Evolutionary conservation across 73 alveolate genomes (phyloP).

Genomic region (Blepharisma japonicum): DNA sequence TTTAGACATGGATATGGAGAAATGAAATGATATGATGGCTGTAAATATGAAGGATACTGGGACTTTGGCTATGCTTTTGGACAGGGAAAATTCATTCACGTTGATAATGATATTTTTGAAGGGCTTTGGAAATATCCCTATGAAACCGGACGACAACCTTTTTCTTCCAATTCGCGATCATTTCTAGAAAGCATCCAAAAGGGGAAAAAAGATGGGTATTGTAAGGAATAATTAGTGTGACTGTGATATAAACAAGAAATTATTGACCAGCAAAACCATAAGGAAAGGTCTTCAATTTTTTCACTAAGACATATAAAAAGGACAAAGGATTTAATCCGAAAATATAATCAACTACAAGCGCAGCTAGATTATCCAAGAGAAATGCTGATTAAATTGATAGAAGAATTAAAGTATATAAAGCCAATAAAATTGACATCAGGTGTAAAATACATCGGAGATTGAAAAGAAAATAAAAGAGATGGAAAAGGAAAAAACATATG

Average conservation of each 20-base stretch:
- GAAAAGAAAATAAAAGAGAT: constrained; percentile 40
- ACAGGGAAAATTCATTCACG: not conserved
- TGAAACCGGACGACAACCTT: not conserved
- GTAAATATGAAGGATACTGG: constrained; percentile 71
- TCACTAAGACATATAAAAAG: not conserved
- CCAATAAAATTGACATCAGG: constrained; percentile 41
- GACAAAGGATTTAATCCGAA: not conserved
- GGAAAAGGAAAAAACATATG: constrained; percentile 55
- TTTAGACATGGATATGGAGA: constrained; percentile 67
- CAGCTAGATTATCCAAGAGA: not conserved
- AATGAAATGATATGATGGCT: constrained; percentile 70
- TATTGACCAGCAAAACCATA: not conserved
- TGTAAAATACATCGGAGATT: constrained; percentile 51
- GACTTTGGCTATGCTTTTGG: constrained; percentile 27
- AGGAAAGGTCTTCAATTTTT: not conserved
- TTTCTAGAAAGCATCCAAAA: not conserved
- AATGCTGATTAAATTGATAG: not conserved
- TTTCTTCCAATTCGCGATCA: not conserved
- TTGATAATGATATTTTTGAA: not conserved
- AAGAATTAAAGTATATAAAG: constrained; percentile 49
- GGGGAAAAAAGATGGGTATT: constrained; percentile 18
- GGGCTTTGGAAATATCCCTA: not conserved
- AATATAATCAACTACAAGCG: not conserved
- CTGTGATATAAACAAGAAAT: not conserved
- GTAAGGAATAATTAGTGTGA: constrained; percentile 17